phyloP scores from a whole-genome alignment of 1,139 yeast genomes.

The Pichia sorboxylosa region DNA sequence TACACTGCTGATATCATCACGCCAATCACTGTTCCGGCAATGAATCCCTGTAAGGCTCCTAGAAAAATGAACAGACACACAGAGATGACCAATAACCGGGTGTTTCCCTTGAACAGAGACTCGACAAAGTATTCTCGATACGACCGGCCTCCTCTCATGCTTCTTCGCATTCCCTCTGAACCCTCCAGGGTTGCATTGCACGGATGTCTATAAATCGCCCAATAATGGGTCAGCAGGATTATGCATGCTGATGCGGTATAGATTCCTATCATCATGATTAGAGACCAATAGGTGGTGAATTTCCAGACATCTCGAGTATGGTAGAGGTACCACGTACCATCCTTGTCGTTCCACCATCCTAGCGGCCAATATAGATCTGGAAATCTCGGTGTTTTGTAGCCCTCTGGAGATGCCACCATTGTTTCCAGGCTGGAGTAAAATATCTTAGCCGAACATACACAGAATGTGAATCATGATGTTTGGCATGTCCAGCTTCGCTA shows the following conservation, averaged over 20 bases:
- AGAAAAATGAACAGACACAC: conserved; percentile 34
- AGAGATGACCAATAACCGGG: conserved; percentile 14
- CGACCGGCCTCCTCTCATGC: too few relatives aligned
- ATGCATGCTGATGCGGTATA: conserved; percentile 55
- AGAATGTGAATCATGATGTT: too few relatives aligned
- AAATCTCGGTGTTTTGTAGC: conserved; percentile 66
- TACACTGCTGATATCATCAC: conserved; percentile 56
- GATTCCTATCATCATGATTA: conserved; percentile 53
- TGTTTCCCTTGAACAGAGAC: conserved; percentile 6
- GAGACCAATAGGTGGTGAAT: conserved; percentile 73
- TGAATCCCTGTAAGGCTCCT: conserved; percentile 55
- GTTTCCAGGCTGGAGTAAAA: too few relatives aligned
- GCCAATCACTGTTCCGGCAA: conserved; percentile 69
- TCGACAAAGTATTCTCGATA: conserved; percentile 6
- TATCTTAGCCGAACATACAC: too few relatives aligned
- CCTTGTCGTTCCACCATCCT: conserved; percentile 31
- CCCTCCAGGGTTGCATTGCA: not conserved
- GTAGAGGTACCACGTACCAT: conserved; percentile 50
- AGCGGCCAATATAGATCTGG: conserved; percentile 76
- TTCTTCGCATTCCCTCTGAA: not conserved
- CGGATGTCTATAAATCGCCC: conserved; percentile 4
- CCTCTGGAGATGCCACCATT: conserved; percentile 48
- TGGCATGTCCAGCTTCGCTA: too few relatives aligned
- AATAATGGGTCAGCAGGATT: conserved; percentile 43
- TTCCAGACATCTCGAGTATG: conserved; percentile 67